Base-by-base conservation (phyloP, 805 yeast species). In the Monosporozyma unispora region DNA sequence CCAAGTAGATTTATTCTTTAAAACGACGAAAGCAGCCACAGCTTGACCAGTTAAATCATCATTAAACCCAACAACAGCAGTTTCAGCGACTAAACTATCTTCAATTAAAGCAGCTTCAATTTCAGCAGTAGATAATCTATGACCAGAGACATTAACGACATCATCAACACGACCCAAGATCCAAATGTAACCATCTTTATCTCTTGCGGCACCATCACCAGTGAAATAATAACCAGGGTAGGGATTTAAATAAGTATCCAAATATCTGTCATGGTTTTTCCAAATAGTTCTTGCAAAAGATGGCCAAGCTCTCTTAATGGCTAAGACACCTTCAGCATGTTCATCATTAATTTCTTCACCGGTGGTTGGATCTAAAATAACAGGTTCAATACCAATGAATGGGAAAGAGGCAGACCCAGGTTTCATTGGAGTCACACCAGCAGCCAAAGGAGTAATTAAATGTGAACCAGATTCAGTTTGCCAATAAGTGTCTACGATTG, bases 121-220 rank as follows among this genome's bases (percentile, higher is more conserved):
- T 69, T 86, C 95, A 35, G 95, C 88, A 45, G 95, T 86, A n/a
- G 93, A 84, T 59, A 86, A 73, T 66, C 95, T 75, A 71, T 86
- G 95, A 50, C 95, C 95, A 33, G 88, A 81, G 40, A 86, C 93
- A 63, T 86, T 86, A 47, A 86, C 95, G 52, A 86, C 95, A 66
- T 86, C 95, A 67, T 86, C 95, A 53, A 86, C 93, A 71, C 95
- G 77, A 50, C 95, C 95, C 61, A 84, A 68, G 56, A 86, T 84
- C 90, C 93, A 86, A 70, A 80, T 82, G 72, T 78, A 86, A 5
- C 95, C 95, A 63, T 85, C 91, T 57, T 77, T 73, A 64, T 86
- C 95, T 63, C 90, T 77, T 18, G 89, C 91, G 25, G 91, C 93
- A 69, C 95, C 95, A 69, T 86, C 95, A 60, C 95, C 95, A 1